Evolutionary conservation across 352 stramenopile species (phyloP).

Genomic region (Phytophthora capsici): DNA sequence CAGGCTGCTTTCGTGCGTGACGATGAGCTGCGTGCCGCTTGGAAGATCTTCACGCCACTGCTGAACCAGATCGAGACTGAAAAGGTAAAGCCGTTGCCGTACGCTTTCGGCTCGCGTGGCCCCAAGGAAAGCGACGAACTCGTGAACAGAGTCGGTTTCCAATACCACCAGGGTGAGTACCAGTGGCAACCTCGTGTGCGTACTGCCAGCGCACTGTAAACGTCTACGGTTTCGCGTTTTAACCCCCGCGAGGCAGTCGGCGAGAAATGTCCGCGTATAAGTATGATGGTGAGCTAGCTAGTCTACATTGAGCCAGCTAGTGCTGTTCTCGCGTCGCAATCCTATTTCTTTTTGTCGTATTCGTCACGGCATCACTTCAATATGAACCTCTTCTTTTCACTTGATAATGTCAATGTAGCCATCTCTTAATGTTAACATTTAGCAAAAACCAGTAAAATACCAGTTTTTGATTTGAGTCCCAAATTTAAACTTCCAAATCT

Average conservation of each 20-base stretch:
- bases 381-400: background rate
- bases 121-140: slow-evolving; percentile 91
- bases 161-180: slow-evolving; percentile 82
- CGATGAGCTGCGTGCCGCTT: slow-evolving; percentile 96
- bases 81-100: slow-evolving; percentile 92
- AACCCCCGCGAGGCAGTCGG: slow-evolving; percentile 3
- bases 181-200: slow-evolving; percentile 64
- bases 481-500: slow-evolving; percentile 24
- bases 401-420: no score
- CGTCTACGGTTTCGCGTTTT: slow-evolving; percentile 6
- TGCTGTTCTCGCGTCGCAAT: background rate
- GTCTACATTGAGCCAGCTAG: slow-evolving; percentile 4
- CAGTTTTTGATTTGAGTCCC: no score
- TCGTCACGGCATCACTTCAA: background rate
- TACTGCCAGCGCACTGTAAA: slow-evolving; percentile 58
- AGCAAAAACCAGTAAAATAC: no score
- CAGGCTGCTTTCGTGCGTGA: slow-evolving; percentile 96
- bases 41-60: slow-evolving; percentile 98
- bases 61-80: slow-evolving; percentile 96
- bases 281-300: slow-evolving; percentile 33
- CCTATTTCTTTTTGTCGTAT: slow-evolving; percentile 1
- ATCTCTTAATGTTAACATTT: no score
- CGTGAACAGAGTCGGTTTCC: slow-evolving; percentile 68
- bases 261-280: slow-evolving; percentile 20
- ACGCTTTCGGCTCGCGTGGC: slow-evolving; percentile 94